Base-by-base conservation (phyloP, 2,329 filamentous ascomycete species). In the Emericellopsis cladophorae region DNA sequence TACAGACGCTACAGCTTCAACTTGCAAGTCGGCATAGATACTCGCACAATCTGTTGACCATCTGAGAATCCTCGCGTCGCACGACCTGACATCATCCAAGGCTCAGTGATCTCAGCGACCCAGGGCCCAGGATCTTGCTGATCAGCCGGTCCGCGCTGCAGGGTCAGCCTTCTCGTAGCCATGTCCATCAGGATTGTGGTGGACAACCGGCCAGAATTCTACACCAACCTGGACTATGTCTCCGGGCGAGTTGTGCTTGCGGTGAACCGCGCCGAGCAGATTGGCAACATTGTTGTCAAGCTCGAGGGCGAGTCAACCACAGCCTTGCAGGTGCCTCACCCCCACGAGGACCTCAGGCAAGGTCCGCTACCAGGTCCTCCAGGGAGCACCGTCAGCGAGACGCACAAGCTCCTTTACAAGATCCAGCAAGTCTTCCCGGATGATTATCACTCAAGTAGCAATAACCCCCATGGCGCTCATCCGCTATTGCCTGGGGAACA, bases 261-360 rank as follows among this genome's bases (percentile, higher is more conserved):
- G 16, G 60, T 81, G 47, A 77, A 72, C 40, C 81, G 80, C 47
- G 64, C 83, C 41, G 84, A 90, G 57, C 68, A 74, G 42, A 70
- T 90, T 39, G 76, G 76, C 38, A 82, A 78, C 40, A 79, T 92
- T 46, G 68, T 86, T 31, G 84, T 90, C 53, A 92, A 92, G 65
- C 74, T 92, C 26, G 85, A 92, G 55, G 85, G 85, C 49, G 84
- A 92, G 61, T 79, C 79, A 37, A 72, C 72, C 46, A 89, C 84
- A 5, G 71, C 81, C 35, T 61, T 87, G 14, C 57, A 65, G 60
- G 56, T 74, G 46, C 62, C 74, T 50, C 49, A 64, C 53, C 56
- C 66, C 57, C 57, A 66, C 54, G 57, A 66, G 54, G 55, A 61
- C 21, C 45, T 64, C 60, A 51, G 50, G 14, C 41, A 48, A 16